phyloP scores from a whole-genome alignment of 2,329 filamentous ascomycete species.

The Penicillium hordei region DNA sequence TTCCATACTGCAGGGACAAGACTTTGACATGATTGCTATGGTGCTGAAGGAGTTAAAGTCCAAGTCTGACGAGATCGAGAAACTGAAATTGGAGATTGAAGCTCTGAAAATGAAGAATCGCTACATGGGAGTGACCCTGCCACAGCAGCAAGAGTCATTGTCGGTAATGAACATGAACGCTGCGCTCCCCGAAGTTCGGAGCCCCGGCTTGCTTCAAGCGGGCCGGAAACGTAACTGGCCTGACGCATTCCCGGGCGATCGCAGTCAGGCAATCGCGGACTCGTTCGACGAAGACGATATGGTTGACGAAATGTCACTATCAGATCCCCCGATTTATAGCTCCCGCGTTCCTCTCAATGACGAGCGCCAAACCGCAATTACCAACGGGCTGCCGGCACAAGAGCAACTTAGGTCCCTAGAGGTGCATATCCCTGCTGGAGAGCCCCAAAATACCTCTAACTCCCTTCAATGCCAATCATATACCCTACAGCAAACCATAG shows the following conservation, averaged over 20 bases:
- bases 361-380: neutral
- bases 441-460: neutral
- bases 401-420: neutral
- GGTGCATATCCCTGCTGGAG: conserved; percentile 11
- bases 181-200: conserved; percentile 32
- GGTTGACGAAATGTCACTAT: conserved; percentile 30
- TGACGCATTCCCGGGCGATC: conserved; percentile 28
- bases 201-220: conserved; percentile 37
- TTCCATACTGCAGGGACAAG: conserved; percentile 18
- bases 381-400: neutral
- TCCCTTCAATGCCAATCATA: neutral
- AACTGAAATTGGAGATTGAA: conserved; percentile 40
- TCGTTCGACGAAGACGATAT: conserved; percentile 37
- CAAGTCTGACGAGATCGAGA: conserved; percentile 43
- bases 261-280: conserved; percentile 30
- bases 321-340: conserved; percentile 20
- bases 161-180: conserved; percentile 8
- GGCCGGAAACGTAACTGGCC: conserved; percentile 35
- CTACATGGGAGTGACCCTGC: conserved; percentile 30
- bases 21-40: conserved; percentile 41
- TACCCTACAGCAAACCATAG: conserved; percentile 18
- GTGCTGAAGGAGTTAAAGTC: conserved; percentile 41
- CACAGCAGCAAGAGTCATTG: conserved; percentile 18
- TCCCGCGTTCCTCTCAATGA: conserved; percentile 30
- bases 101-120: conserved; percentile 39